Evolutionary conservation across 352 stramenopile genomes (phyloP), one percentile per base, ranked within the genome.

Genomic region (Phytophthora melonis): DNA sequence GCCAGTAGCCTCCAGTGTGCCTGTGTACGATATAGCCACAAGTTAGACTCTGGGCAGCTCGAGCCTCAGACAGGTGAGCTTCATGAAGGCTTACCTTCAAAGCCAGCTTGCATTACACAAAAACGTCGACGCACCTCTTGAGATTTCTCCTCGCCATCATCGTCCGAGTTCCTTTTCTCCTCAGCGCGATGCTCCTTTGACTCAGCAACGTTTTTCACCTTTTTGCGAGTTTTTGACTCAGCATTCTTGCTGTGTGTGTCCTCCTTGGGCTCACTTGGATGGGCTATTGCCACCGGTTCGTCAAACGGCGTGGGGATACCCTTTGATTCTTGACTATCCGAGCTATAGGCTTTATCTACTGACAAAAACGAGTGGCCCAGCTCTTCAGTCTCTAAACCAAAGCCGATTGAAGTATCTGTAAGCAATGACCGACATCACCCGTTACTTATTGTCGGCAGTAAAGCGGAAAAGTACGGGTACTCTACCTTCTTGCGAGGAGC

Each of bases 251-350:
- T 14, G 19, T 30, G 10, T 4, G 36, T 47, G 36, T 3, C 5
- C 41, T 63, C 23, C 34, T 63, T 69, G 11, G 23, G 61, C 8
- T 72, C 62, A 7, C 41, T 70, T 34, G 27, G 23, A 41, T 30
- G 27, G 14, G 63, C 56, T 34, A 21, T 47, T 21, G 6, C 39
- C 23, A 58, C 11, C 2, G 34, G 19, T 57, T 70, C 61, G 39
- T 73, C 58, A 63, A 61, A 58, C 25, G n/a, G 36, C 25, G 23
- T 34, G n/a, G 34, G 11, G 18, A 70, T 16, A 50, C 36, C 32
- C 52, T 70, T 78, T 10, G 50, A 63, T 23, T 75, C 61, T 19
- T 71, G 45, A n/a, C 61, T 55, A 58, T 79, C 67, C 7, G 52
- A 58, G 5, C 47, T 71, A 53, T 52, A 50, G 3, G 21, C 27